Evolutionary conservation across 208 protist species (phyloP).

Genomic region (Acanthamoeba polyphaga): DNA sequence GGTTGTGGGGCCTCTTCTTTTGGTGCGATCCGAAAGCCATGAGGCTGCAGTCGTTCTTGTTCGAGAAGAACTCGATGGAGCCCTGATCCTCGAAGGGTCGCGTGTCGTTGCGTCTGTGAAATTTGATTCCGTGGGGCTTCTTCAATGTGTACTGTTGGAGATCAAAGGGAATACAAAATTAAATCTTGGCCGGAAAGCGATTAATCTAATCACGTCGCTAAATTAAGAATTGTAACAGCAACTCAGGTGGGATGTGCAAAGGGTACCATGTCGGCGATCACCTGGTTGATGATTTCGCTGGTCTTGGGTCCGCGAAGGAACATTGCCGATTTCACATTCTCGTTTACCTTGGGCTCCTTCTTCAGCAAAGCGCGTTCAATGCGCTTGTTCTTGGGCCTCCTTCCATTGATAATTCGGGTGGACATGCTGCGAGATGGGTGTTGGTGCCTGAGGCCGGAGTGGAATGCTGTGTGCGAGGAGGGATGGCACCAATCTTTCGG

Average conservation of each 20-base stretch:
- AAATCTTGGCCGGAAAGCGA: background rate
- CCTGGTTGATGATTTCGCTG: slow-evolving; percentile 73
- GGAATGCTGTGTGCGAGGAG: background rate
- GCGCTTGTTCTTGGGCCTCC: slow-evolving; percentile 75
- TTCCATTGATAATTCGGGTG: slow-evolving; percentile 47
- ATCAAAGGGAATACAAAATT: background rate
- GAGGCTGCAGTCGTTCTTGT: slow-evolving; percentile 86
- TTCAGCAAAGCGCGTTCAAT: slow-evolving; percentile 51
- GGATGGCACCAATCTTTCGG: no score
- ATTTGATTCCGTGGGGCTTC: slow-evolving; percentile 85
- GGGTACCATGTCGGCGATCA: slow-evolving; percentile 74
- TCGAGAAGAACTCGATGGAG: slow-evolving; percentile 89
- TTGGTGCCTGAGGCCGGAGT: background rate
- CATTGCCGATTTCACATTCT: slow-evolving; percentile 81
- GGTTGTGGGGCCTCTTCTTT: slow-evolving; percentile 91
- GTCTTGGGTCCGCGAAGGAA: slow-evolving; percentile 80
- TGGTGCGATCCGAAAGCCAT: slow-evolving; percentile 86
- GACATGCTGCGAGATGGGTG: background rate
- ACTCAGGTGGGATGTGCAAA: background rate
- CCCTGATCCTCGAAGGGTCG: slow-evolving; percentile 89
- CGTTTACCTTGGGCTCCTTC: slow-evolving; percentile 78
- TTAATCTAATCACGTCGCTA: background rate
- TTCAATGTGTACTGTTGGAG: slow-evolving; percentile 85
- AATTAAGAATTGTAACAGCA: no score
- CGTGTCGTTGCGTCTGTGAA: slow-evolving; percentile 86